These are phyloP conservation scores for Stevia rebaudiana DNA, from an alignment of 140 eudicot genomes.

Conservation along the genomic window DNA sequence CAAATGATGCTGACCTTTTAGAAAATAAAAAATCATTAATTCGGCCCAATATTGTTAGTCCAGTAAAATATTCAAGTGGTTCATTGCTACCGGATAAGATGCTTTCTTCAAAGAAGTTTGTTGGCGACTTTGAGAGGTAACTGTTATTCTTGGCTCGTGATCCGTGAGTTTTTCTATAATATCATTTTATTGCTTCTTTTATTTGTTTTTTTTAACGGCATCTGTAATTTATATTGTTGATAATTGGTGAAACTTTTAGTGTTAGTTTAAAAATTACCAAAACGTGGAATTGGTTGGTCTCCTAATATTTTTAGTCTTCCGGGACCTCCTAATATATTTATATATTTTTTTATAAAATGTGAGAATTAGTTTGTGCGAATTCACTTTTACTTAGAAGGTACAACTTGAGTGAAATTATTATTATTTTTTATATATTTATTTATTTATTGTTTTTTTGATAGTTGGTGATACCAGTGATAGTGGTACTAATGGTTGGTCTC, in stretches of 20 bases:
- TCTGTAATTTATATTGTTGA: background rate
- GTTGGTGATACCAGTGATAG: background rate
- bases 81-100: constrained; percentile 61
- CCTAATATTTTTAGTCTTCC: background rate
- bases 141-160: background rate
- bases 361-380: background rate
- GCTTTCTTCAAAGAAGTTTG: constrained; percentile 45
- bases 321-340: background rate
- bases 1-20: constrained; percentile 29
- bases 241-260: background rate
- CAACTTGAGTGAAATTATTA: too few species aligned
- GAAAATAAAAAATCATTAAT: constrained; percentile 31
- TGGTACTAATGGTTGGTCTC: background rate
- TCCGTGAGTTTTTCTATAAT: background rate
- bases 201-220: background rate
- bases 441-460: too few species aligned
- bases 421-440: too few species aligned
- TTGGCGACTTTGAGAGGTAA: constrained; percentile 71
- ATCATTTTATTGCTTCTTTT: background rate
- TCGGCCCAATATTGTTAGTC: constrained; percentile 37
- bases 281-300: background rate
- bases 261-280: background rate
- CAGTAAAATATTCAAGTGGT: constrained; percentile 52
- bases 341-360: background rate
- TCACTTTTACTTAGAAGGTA: background rate